Percentiles rank a stretch among this genome's conserved stretches.
Conservation (phyloP, 176 grass and related monocot species). For the Avena sativa region DNA sequence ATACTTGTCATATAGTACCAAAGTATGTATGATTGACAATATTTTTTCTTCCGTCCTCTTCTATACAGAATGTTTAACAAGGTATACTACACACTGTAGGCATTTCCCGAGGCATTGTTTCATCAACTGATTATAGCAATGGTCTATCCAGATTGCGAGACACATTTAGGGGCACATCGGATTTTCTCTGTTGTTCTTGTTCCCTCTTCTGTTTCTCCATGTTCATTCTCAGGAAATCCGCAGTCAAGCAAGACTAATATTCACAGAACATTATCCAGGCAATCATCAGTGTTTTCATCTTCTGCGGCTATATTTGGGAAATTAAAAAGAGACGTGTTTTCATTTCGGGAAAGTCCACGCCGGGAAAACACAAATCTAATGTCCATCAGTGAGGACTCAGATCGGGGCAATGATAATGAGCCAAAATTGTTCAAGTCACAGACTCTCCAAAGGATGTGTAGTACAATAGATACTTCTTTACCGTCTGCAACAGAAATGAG, state of each 20-base stretch:
- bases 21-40: slow-evolving; percentile 57
- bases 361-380: slow-evolving; percentile 52
- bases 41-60: slow-evolving; percentile 14
- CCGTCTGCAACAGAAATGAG: slow-evolving; percentile 45
- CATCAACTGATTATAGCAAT: slow-evolving; percentile 90
- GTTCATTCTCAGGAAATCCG: slow-evolving; percentile 45
- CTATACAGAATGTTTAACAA: slow-evolving; percentile 25
- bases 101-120: slow-evolving; percentile 93
- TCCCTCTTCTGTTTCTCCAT: slow-evolving; percentile 85
- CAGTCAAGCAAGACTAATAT: slow-evolving; percentile 54
- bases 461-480: slow-evolving; percentile 48
- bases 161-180: slow-evolving; percentile 76
- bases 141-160: slow-evolving; percentile 87
- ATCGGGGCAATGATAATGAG: slow-evolving; percentile 51
- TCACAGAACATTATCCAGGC: slow-evolving; percentile 74
- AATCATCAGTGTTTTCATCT: slow-evolving; percentile 94
- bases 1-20: slow-evolving; percentile 79
- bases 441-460: slow-evolving; percentile 61
- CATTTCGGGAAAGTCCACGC: slow-evolving; percentile 57
- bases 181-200: slow-evolving; percentile 96
- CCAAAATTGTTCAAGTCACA: slow-evolving; percentile 63
- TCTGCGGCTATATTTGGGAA: slow-evolving; percentile 97
- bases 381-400: slow-evolving; percentile 58
- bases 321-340: slow-evolving; percentile 76
- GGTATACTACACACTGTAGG: slow-evolving; percentile 49